These are phyloP conservation scores for Phlegmacium glaucopus DNA, from an alignment of 768 basidiomycete species.

Conservation along the genomic window DNA sequence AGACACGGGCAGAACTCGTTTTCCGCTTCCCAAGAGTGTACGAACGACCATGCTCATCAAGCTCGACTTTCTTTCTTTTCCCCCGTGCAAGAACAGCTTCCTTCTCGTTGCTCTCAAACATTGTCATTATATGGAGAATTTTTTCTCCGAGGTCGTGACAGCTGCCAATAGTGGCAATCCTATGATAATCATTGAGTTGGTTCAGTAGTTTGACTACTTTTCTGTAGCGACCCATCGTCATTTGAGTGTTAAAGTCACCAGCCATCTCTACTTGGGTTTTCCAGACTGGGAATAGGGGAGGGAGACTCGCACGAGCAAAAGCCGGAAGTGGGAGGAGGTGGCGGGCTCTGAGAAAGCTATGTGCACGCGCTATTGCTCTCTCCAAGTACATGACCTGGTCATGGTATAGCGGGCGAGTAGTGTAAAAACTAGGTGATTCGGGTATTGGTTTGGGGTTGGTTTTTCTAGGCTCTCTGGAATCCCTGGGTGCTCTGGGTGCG, in stretches of 20 bases:
- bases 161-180: slow-evolving; percentile 58
- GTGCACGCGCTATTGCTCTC: slow-evolving; percentile 53
- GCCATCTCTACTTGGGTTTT: slow-evolving; percentile 59
- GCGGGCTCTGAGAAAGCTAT: slow-evolving; percentile 54
- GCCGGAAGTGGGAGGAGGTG: slow-evolving; percentile 79
- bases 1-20: slow-evolving; percentile 86
- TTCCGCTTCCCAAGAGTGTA: slow-evolving; percentile 87
- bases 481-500: too few species aligned
- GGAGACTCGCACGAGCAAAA: slow-evolving; percentile 58
- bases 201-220: slow-evolving; percentile 58
- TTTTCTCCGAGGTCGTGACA: slow-evolving; percentile 50
- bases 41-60: slow-evolving; percentile 81
- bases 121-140: slow-evolving; percentile 48
- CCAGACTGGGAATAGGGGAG: slow-evolving; percentile 65
- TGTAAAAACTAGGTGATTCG: slow-evolving; percentile 78
- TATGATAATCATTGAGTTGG: slow-evolving; percentile 60
- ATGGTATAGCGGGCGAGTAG: slow-evolving; percentile 70
- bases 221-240: slow-evolving; percentile 72
- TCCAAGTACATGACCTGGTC: slow-evolving; percentile 70
- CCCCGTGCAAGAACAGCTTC: slow-evolving; percentile 43
- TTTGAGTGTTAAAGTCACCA: slow-evolving; percentile 48
- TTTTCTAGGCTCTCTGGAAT: background rate
- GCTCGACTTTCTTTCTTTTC: slow-evolving; percentile 51
- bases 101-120: slow-evolving; percentile 67
- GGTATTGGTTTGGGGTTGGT: slow-evolving; percentile 35